A percentile compares a stretch with the other conserved stretches of the same genome.
phyloP scores from a whole-genome alignment of 768 basidiomycete genomes.

The Lanmaoa pseudosensibilis region DNA sequence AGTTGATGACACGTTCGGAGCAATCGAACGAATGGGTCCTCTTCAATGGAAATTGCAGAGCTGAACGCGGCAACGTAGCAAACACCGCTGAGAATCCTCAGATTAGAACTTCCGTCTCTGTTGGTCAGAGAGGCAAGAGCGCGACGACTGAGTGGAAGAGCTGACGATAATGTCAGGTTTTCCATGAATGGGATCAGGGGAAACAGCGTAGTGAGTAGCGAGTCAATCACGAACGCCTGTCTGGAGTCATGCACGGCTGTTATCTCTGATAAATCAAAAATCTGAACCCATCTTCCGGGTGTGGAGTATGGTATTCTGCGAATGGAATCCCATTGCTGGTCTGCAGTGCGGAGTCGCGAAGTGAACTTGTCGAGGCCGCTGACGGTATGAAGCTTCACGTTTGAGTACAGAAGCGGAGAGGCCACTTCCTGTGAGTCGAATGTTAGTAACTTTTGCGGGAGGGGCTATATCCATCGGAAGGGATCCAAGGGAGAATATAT shows the following conservation, averaged over 20 bases:
- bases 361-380: constrained; percentile 55
- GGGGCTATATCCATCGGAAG: background rate
- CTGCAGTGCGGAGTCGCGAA: constrained; percentile 56
- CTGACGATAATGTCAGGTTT: constrained; percentile 51
- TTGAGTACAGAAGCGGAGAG: constrained; percentile 66
- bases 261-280: constrained; percentile 66
- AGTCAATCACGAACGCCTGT: constrained; percentile 58
- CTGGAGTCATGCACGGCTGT: constrained; percentile 40
- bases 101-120: constrained; percentile 49
- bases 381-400: constrained; percentile 45
- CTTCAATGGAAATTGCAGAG: constrained; percentile 27
- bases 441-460: constrained; percentile 15
- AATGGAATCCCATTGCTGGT: constrained; percentile 85
- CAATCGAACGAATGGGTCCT: constrained; percentile 60
- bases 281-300: constrained; percentile 84
- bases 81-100: constrained; percentile 56
- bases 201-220: constrained; percentile 61
- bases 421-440: constrained; percentile 51
- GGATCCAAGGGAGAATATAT: background rate
- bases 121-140: constrained; percentile 51
- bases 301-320: constrained; percentile 83
- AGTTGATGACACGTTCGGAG: constrained; percentile 56
- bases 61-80: constrained; percentile 44
- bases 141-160: constrained; percentile 60
- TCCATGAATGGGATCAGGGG: constrained; percentile 67